These are phyloP conservation scores for Thraustotheca clavata DNA, from an alignment of 352 stramenopile genomes.

Conservation along the genomic window DNA sequence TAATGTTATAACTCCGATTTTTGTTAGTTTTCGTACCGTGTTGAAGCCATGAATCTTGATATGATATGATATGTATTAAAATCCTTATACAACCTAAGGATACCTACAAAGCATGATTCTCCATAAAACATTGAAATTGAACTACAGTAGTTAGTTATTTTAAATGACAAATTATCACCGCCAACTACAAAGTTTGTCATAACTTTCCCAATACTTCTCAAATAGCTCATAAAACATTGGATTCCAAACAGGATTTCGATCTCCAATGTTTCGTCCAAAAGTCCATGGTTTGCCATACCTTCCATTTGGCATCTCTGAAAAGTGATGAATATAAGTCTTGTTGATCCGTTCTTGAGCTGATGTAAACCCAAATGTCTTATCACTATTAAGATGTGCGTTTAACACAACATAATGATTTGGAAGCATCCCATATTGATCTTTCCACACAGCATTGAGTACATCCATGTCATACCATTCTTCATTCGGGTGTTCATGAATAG, in stretches of 20 bases:
- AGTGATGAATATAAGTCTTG: constrained; percentile 10
- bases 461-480: constrained; percentile 15
- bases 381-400: constrained; percentile 2
- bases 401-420: constrained; percentile 13
- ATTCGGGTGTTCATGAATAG: not conserved
- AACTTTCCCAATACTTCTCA: not conserved
- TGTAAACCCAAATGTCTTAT: not conserved
- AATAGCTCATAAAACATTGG: constrained; percentile 19
- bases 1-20: no score
- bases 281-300: constrained; percentile 15
- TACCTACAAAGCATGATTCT: no score
- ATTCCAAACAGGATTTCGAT: not conserved
- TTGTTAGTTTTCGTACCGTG: no score
- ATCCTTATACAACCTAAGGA: no score
- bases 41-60: no score
- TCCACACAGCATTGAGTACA: constrained; percentile 1
- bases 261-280: not conserved
- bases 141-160: no score
- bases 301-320: constrained; percentile 2
- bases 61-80: no score
- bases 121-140: no score
- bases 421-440: not conserved
- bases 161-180: no score
- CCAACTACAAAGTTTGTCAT: constrained; percentile 2
- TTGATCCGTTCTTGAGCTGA: not conserved